These are phyloP conservation scores for Leccinum disarticulatum DNA, from an alignment of 768 basidiomycete species.

Conservation along the genomic window DNA sequence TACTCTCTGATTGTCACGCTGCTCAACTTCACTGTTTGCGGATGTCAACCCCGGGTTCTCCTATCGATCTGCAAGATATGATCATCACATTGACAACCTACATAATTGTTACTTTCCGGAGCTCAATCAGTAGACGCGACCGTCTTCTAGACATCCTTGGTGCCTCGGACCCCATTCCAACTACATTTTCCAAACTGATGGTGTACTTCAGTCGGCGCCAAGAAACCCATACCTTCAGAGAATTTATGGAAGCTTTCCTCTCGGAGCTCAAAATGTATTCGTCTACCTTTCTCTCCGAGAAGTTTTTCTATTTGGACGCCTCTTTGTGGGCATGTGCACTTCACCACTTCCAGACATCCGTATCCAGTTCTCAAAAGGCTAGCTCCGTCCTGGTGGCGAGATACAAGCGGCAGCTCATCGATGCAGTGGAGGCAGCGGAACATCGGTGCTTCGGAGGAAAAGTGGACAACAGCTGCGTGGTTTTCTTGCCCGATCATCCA, in stretches of 20 bases:
- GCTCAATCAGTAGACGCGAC: slow-evolving; percentile 5
- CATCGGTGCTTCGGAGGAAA: slow-evolving; percentile 41
- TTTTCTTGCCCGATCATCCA: slow-evolving; percentile 8
- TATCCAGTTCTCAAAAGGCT: slow-evolving; percentile 23
- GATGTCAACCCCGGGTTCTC: slow-evolving; percentile 3
- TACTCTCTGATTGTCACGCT: slow-evolving; percentile 26
- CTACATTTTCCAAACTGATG: slow-evolving; percentile 34
- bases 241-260: slow-evolving; percentile 27
- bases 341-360: slow-evolving; percentile 41
- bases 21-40: slow-evolving; percentile 21
- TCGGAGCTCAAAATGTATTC: slow-evolving; percentile 27
- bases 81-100: slow-evolving; percentile 24
- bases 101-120: slow-evolving; percentile 15
- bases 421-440: slow-evolving; percentile 52
- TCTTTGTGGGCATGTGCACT: slow-evolving; percentile 55
- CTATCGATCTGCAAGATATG: slow-evolving; percentile 25
- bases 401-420: slow-evolving; percentile 44
- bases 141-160: slow-evolving; percentile 27
- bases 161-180: slow-evolving; percentile 28
- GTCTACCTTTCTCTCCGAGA: slow-evolving; percentile 32
- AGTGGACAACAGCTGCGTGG: slow-evolving; percentile 15
- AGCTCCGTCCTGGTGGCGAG: slow-evolving; percentile 27
- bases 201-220: slow-evolving; percentile 15
- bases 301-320: slow-evolving; percentile 44
- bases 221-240: slow-evolving; percentile 7